phyloP scores from a whole-genome alignment of 2,329 filamentous ascomycete genomes.

The Colletotrichum paranaense region DNA sequence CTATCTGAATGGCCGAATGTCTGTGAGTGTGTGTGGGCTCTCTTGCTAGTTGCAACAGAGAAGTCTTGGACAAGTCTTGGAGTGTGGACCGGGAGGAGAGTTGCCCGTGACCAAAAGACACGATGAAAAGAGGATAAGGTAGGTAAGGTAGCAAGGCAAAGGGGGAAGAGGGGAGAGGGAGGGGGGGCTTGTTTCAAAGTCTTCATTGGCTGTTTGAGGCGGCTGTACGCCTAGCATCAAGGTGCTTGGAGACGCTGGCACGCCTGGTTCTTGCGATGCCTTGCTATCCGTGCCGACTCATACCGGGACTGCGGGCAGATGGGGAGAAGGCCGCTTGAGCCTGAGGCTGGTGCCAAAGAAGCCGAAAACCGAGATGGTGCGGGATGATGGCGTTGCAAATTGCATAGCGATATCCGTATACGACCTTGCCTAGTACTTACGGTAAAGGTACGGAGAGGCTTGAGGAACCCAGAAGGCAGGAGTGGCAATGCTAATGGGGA shows the following conservation, averaged over 20 bases:
- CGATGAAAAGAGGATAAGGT: background rate
- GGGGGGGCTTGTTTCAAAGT: constrained; percentile 29
- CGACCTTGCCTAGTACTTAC: background rate
- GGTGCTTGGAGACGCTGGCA: background rate
- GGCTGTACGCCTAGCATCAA: constrained; percentile 29
- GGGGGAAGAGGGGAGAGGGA: background rate
- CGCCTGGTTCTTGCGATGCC: background rate
- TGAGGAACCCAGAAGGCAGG: background rate
- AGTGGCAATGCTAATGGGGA: background rate
- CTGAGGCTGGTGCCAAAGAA: background rate
- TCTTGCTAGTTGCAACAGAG: background rate
- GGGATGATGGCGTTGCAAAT: background rate
- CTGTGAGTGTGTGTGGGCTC: background rate
- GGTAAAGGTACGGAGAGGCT: background rate
- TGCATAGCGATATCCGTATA: background rate
- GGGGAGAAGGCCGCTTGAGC: background rate
- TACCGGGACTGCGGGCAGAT: background rate
- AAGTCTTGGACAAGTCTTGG: constrained; percentile 12
- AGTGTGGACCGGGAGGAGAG: constrained; percentile 29
- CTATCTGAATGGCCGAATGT: background rate
- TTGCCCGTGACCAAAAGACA: constrained; percentile 10
- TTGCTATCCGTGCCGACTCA: constrained; percentile 19
- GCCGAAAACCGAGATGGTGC: constrained; percentile 22
- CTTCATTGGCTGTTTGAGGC: constrained; percentile 32
- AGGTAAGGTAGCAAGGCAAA: background rate